phyloP scores from a whole-genome alignment of 176 grass and related monocot genomes.

The Rhynchospora tenuis region DNA sequence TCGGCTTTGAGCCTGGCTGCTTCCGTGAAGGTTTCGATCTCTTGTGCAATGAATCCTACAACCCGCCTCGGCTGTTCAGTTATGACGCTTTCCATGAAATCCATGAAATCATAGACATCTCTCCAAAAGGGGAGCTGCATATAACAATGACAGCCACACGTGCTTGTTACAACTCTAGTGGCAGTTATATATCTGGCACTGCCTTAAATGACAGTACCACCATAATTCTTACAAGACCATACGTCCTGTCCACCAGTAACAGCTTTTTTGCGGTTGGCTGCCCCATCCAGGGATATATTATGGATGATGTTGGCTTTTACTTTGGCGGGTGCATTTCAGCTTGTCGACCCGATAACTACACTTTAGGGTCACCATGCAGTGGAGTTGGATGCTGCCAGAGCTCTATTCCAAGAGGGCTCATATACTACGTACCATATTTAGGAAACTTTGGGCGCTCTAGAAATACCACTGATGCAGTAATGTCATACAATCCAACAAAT shows the following conservation, averaged over 20 bases:
- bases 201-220: not conserved
- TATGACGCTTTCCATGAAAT: too few relatives aligned
- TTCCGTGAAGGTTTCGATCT: slow-evolving; percentile 25
- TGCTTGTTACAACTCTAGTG: slow-evolving; percentile 18
- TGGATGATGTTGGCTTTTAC: not conserved
- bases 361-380: slow-evolving; percentile 17
- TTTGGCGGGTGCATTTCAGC: slow-evolving; percentile 37
- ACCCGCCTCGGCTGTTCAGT: slow-evolving; percentile 30
- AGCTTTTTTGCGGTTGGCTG: slow-evolving; percentile 29
- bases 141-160: not conserved
- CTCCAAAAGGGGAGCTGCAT: slow-evolving; percentile 19
- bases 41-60: slow-evolving; percentile 16
- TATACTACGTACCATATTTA: not conserved
- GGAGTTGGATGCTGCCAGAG: slow-evolving; percentile 52
- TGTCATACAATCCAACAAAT: not conserved
- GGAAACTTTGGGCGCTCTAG: not conserved
- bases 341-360: slow-evolving; percentile 18
- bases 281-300: slow-evolving; percentile 32
- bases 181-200: fast-evolving
- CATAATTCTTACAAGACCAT: not conserved
- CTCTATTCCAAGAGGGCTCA: not conserved
- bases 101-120: slow-evolving; percentile 18
- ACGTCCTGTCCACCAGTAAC: slow-evolving; percentile 29
- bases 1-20: slow-evolving; percentile 42
- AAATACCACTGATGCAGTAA: not conserved